Conservation (phyloP, 139 green algal species). For the Chlorella sp. region DNA sequence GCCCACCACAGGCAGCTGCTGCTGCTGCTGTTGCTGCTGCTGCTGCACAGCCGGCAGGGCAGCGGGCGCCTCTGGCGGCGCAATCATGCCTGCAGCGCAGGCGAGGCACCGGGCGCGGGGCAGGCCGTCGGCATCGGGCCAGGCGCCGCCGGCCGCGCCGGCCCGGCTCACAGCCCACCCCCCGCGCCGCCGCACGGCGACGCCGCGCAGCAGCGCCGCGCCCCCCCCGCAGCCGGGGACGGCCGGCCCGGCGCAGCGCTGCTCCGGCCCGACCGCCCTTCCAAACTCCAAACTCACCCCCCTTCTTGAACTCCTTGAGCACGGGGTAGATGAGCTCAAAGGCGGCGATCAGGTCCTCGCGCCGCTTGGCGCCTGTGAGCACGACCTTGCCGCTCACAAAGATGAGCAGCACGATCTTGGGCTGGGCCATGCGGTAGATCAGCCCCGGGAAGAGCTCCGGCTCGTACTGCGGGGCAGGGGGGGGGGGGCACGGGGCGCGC, state of each 20-base stretch:
- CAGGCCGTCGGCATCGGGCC: background rate
- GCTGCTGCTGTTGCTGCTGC: slow-evolving; percentile 25
- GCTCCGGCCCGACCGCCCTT: too few species aligned
- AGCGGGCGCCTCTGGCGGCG: slow-evolving; percentile 9
- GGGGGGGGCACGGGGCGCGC: background rate
- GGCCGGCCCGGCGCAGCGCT: too few species aligned
- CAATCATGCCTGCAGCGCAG: slow-evolving; percentile 17
- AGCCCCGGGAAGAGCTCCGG: slow-evolving; percentile 99
- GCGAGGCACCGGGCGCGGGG: background rate
- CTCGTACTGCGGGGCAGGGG: slow-evolving; percentile 83
- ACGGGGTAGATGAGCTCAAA: slow-evolving; percentile 99
- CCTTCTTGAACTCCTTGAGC: slow-evolving; percentile 90
- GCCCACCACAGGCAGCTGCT: slow-evolving; percentile 1
- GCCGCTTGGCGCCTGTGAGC: slow-evolving; percentile 85
- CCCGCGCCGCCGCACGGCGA: background rate
- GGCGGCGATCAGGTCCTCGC: slow-evolving; percentile 97
- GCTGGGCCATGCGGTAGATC: slow-evolving; percentile 98
- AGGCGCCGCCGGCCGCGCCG: background rate
- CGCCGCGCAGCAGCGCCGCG: background rate
- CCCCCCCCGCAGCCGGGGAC: background rate
- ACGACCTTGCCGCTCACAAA: slow-evolving; percentile 98
- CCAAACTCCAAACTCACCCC: too few species aligned
- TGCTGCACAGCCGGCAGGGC: background rate
- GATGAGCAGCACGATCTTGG: slow-evolving; percentile 99
- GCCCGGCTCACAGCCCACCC: background rate